Evolutionary conservation across 1,284 basidiomycete species (phyloP).

Genomic region (Pterula multifida): DNA sequence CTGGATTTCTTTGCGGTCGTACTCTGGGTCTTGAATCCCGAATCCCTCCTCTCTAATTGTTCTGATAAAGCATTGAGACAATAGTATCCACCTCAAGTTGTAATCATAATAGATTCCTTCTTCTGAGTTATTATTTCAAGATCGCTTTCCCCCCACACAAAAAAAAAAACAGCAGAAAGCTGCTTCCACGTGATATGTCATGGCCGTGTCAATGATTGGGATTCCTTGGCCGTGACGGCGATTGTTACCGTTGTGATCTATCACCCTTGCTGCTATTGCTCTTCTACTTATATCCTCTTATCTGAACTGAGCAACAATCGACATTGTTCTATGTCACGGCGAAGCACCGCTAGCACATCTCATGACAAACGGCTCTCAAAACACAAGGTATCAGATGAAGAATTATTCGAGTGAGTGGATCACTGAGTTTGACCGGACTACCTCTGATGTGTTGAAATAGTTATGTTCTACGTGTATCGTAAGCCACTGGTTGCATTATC

Average conservation of each 20-base stretch:
- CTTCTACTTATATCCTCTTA: neutral
- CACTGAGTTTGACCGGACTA: slow-evolving; percentile 4
- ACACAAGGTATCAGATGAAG: slow-evolving; percentile 67
- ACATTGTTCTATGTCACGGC: slow-evolving; percentile 39
- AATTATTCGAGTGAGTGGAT: slow-evolving; percentile 62
- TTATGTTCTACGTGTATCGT: slow-evolving; percentile 72
- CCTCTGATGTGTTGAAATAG: slow-evolving; percentile 23
- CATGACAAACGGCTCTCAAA: slow-evolving; percentile 62
- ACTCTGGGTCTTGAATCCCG: too few species aligned
- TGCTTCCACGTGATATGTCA: neutral
- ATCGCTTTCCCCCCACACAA: too few species aligned
- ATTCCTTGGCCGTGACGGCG: neutral
- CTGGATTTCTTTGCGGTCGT: too few species aligned
- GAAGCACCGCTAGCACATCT: slow-evolving; percentile 56
- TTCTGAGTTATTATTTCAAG: too few species aligned
- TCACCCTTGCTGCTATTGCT: neutral
- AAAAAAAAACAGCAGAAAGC: neutral
- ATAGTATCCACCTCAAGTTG: too few species aligned
- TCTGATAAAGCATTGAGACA: too few species aligned
- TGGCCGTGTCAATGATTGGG: neutral
- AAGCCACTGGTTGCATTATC: slow-evolving; percentile 19
- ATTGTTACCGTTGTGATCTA: neutral
- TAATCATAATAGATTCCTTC: too few species aligned
- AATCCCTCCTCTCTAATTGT: too few species aligned
- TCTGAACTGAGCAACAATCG: neutral